A percentile compares a stretch with the other conserved stretches of the same genome.
These are phyloP conservation scores for Volvariella volvacea DNA, from an alignment of 1,284 basidiomycete genomes.

Conservation along the genomic window DNA sequence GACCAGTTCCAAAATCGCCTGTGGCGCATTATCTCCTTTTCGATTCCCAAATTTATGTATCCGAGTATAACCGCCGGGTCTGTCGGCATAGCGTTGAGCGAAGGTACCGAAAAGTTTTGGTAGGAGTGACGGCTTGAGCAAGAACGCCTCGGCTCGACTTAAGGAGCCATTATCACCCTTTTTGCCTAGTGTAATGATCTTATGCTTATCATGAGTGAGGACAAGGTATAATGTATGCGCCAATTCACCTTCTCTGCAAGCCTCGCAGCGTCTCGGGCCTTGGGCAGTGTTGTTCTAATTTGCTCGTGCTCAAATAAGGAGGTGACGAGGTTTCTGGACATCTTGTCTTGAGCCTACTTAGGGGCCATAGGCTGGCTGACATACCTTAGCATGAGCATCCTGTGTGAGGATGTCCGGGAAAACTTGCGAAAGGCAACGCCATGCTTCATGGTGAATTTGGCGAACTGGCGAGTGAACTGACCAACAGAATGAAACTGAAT, in stretches of 20 bases:
- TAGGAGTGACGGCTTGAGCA: constrained; percentile 65
- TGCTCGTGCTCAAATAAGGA: constrained; percentile 94
- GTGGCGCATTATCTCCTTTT: constrained; percentile 88
- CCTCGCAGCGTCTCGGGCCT: constrained; percentile 88
- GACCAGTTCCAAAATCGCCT: constrained; percentile 90
- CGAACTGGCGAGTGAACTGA: not conserved
- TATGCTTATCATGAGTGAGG: constrained; percentile 11
- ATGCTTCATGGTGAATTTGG: constrained; percentile 69
- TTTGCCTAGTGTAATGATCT: constrained; percentile 91
- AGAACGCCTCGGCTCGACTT: constrained; percentile 65
- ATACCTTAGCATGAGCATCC: constrained; percentile 83
- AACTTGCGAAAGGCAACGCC: constrained; percentile 85
- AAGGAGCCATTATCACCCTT: constrained; percentile 63
- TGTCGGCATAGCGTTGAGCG: constrained; percentile 73
- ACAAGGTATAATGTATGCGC: not conserved
- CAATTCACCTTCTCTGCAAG: constrained; percentile 85
- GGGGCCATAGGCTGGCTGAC: not conserved
- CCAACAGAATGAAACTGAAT: not conserved
- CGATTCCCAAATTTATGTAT: constrained; percentile 88
- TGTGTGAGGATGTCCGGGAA: constrained; percentile 80
- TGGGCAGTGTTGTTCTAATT: constrained; percentile 94
- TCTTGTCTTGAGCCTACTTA: not conserved
- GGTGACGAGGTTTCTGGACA: constrained; percentile 83
- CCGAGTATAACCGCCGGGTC: constrained; percentile 94
- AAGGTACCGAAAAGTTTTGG: constrained; percentile 82